Conservation (phyloP, 2,329 filamentous ascomycete species). For the Aspergillus bombycis region DNA sequence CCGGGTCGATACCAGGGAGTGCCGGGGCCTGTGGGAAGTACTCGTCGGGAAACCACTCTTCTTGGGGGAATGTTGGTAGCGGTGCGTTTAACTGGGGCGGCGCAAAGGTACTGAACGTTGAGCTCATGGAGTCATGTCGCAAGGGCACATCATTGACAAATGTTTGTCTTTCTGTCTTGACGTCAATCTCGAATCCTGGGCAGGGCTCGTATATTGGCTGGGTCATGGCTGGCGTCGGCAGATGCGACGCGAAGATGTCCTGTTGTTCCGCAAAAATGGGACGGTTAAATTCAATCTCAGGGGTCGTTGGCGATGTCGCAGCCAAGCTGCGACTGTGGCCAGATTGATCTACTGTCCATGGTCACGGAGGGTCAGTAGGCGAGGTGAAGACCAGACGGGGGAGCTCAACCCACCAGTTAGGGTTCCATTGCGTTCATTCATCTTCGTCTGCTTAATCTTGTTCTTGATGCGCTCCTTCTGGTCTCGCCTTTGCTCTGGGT, state of each 20-base stretch:
- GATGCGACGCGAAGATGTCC: constrained; percentile 46
- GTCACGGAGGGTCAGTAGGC: constrained; percentile 12
- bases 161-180: constrained; percentile 93
- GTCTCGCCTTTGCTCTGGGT: constrained; percentile 78
- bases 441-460: constrained; percentile 96
- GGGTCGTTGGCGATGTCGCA: constrained; percentile 66
- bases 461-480: constrained; percentile 97
- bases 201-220: constrained; percentile 60
- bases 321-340: constrained; percentile 20
- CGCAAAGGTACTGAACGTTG: constrained; percentile 90
- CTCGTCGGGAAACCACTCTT: constrained; percentile 74
- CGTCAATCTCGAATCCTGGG: constrained; percentile 88
- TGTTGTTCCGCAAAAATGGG: constrained; percentile 54
- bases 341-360: constrained; percentile 17
- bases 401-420: constrained; percentile 38
- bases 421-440: constrained; percentile 77
- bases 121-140: constrained; percentile 81
- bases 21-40: constrained; percentile 62
- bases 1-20: constrained; percentile 33
- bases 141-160: constrained; percentile 90
- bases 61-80: constrained; percentile 65
- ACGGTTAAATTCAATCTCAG: constrained; percentile 69
- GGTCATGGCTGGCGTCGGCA: constrained; percentile 59
- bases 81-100: constrained; percentile 72
- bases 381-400: not conserved